Conservation (phyloP, 257 asterid genomes). For the Scutellaria baicalensis region DNA sequence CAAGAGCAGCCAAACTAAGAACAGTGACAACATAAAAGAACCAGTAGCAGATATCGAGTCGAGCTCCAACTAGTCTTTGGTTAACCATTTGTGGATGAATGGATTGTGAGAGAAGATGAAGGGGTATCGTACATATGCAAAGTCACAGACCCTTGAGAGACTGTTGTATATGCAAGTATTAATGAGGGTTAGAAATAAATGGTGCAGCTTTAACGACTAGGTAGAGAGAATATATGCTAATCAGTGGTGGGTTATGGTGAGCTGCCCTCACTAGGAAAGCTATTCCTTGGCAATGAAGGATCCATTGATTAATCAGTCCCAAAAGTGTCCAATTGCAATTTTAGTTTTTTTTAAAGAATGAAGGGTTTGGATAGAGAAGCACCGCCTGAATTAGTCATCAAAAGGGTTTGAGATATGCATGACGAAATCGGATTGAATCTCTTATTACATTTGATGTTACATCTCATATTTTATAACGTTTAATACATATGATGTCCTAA, state of each 20-base stretch:
- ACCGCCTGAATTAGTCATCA: not conserved
- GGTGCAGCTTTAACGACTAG: not conserved
- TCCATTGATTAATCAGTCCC: not conserved
- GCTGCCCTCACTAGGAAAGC: not conserved
- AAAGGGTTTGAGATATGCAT: not conserved
- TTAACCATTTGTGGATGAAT: constrained; percentile 16
- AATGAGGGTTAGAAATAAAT: not conserved
- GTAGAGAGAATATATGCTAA: not conserved
- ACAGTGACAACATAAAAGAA: constrained; percentile 21
- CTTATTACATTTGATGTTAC: too few species aligned
- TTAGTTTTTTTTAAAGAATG: too few species aligned
- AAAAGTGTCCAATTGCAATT: not conserved
- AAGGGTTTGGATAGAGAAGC: not conserved
- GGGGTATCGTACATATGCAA: constrained; percentile 1
- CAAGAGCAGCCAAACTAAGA: constrained; percentile 19
- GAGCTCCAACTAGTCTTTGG: not conserved
- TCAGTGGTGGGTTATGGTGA: constrained; percentile 1
- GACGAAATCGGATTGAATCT: too few species aligned
- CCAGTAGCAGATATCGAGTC: constrained; percentile 17
- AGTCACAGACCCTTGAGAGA: not conserved
- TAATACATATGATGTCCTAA: too few species aligned
- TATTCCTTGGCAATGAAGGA: not conserved
- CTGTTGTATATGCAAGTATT: not conserved
- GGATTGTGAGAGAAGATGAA: not conserved
- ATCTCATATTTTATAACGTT: too few species aligned